These are phyloP conservation scores for Blastobotrys illinoisensis DNA, from an alignment of 1,139 yeast genomes.

Conservation along the genomic window DNA sequence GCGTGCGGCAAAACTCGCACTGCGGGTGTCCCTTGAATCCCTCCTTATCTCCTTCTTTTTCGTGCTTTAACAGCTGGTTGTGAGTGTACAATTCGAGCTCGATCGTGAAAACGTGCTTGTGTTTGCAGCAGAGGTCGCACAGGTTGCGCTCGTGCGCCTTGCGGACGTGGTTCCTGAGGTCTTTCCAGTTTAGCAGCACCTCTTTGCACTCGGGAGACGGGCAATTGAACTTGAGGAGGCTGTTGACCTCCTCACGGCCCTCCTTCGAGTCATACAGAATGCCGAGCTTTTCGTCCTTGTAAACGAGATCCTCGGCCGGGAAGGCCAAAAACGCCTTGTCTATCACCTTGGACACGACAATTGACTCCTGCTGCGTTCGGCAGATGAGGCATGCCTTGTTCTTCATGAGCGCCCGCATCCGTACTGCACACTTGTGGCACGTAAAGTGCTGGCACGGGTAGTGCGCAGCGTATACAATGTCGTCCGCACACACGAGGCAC, in stretches of 20 bases:
- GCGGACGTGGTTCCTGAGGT: conserved; percentile 60
- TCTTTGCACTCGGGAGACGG: conserved; percentile 42
- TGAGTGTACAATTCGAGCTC: conserved; percentile 63
- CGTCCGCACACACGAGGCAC: conserved; percentile 84
- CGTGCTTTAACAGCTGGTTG: conserved; percentile 65
- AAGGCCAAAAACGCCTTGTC: conserved; percentile 42
- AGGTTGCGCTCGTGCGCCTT: conserved; percentile 44
- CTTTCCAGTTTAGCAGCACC: conserved; percentile 46
- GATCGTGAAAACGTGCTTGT: conserved; percentile 69
- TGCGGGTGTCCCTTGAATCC: conserved; percentile 90
- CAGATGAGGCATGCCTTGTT: conserved; percentile 78
- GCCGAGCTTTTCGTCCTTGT: conserved; percentile 29
- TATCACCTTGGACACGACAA: conserved; percentile 54
- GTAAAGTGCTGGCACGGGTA: conserved; percentile 82
- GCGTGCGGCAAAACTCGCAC: conserved; percentile 71
- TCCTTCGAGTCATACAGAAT: conserved; percentile 29
- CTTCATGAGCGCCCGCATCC: conserved; percentile 75
- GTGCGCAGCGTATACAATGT: conserved; percentile 54
- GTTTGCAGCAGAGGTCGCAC: conserved; percentile 70
- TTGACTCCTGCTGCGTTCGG: conserved; percentile 52
- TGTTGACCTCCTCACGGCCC: conserved; percentile 41
- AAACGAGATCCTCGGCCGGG: conserved; percentile 31
- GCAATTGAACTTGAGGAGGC: conserved; percentile 55
- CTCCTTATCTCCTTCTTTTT: conserved; percentile 54
- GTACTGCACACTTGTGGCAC: conserved; percentile 76